A percentile compares a stretch with the other conserved stretches of the same genome.
Conservation (phyloP, 2,329 filamentous ascomycete genomes). For the Stylonectria norvegica region DNA sequence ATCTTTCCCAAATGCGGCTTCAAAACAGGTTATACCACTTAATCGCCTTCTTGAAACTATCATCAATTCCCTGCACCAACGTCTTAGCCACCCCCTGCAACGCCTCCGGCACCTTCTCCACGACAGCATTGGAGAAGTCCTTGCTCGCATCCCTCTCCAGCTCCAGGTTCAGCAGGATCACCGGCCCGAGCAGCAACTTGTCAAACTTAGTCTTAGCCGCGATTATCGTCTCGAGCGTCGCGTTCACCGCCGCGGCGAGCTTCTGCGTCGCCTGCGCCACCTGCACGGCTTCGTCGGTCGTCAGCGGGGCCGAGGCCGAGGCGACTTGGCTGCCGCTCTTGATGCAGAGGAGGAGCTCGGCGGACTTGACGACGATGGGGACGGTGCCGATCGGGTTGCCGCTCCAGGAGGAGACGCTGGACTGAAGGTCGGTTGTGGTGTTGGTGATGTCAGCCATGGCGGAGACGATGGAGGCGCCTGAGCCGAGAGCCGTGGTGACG, state of each 20-base stretch:
- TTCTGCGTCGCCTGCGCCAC: constrained; percentile 36
- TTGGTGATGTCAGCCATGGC: constrained; percentile 35
- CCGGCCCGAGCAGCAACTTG: constrained; percentile 37
- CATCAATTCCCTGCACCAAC: constrained; percentile 37
- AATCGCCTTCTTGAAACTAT: constrained; percentile 38
- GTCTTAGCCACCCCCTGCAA: constrained; percentile 32
- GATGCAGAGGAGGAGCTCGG: constrained; percentile 38
- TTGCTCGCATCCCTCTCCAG: constrained; percentile 38
- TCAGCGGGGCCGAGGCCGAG: constrained; percentile 35
- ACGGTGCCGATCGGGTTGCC: constrained; percentile 37
- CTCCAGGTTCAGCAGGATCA: constrained; percentile 42
- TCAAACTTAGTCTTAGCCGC: constrained; percentile 43
- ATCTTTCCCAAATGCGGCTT: no score
- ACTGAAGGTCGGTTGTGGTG: constrained; percentile 33
- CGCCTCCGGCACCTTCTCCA: constrained; percentile 38
- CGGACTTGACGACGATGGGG: constrained; percentile 39
- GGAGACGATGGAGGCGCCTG: constrained; percentile 32
- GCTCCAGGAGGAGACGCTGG: constrained; percentile 35
- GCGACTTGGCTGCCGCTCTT: constrained; percentile 38
- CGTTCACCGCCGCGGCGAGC: constrained; percentile 37
- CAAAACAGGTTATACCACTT: constrained; percentile 25
- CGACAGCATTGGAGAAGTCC: constrained; percentile 36
- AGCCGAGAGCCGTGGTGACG: constrained; percentile 27
- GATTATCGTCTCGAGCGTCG: constrained; percentile 38
- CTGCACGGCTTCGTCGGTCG: constrained; percentile 35